Base-by-base conservation (phyloP, 1,284 basidiomycete genomes). In the Naganishia liquefaciens region DNA sequence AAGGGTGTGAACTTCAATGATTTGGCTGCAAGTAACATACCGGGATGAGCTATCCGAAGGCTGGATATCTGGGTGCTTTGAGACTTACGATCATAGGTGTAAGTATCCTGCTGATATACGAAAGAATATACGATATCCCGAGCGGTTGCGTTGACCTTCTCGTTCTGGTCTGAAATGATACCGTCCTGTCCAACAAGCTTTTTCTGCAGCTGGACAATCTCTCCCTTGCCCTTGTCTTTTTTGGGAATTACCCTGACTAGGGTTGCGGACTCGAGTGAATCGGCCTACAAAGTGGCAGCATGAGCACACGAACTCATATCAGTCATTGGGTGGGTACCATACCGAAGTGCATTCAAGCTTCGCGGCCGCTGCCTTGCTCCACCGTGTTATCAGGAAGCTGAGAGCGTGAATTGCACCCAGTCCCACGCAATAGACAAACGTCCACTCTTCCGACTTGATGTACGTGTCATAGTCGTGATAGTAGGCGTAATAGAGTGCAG, bases 61-160 rank as follows among this genome's bases (percentile, higher is more conserved):
- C 2, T 21, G 39, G 9, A 27, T 21, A 28, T 30, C 33, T 23
- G 19, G 11, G 28, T 3, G 15, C 15, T 2, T 10, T 9, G 17
- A 37, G 27, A 47, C 58, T 62, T 23, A 66, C 58, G 39, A 33
- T 66, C 53, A 40, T 89, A 86, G 63, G 91, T 85, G 77, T 97
- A 99, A 54, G 91, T 93, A 80, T 99, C 95, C 62, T 90, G 88
- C 79, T 99, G 94, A 78, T 98, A 99, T 77, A 84, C 89, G 83
- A 99, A 98, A 19, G 88, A 90, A 76, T 90, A 90, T 1, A 87
- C 86, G 57, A 82, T 81, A 27, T 74, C 51, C 58, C 64, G 66
- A 79, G 80, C 70, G 86, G 85, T 62, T 78, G 76, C 77, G 30
- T 43, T 33, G 33, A 17, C 17, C 17, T 51, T 44, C 7, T 30